Evolutionary conservation across 1,139 yeast genomes (phyloP).

Genomic region (Suhomyces chickasaworum): DNA sequence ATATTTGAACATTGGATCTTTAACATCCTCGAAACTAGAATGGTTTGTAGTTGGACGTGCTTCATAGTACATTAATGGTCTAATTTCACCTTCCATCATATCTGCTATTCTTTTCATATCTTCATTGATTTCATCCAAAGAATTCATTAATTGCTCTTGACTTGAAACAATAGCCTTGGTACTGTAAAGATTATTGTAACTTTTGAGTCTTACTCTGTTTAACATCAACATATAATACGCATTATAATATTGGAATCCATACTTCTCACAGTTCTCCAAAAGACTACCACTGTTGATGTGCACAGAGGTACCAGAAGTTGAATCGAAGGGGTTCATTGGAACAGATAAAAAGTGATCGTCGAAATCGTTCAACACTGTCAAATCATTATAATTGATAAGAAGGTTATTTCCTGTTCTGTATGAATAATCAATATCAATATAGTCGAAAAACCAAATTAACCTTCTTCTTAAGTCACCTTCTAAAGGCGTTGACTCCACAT

Average conservation of each 20-base stretch:
- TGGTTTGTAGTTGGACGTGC: background rate
- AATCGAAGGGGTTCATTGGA: conserved; percentile 12
- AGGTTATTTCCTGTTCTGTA: conserved; percentile 28
- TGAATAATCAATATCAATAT: conserved; percentile 24
- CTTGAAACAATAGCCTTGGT: conserved; percentile 14
- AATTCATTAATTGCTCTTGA: conserved; percentile 10
- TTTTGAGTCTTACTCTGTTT: conserved; percentile 23
- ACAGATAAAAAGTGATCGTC: conserved; percentile 15
- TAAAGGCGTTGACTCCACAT: conserved; percentile 8
- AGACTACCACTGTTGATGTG: conserved; percentile 6
- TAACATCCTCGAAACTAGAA: background rate
- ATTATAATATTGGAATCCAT: conserved; percentile 18
- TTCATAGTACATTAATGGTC: conserved; percentile 18
- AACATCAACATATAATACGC: conserved; percentile 21
- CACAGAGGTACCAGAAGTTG: background rate
- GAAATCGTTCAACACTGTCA: conserved; percentile 19
- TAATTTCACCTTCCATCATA: conserved; percentile 23
- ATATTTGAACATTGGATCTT: conserved; percentile 7
- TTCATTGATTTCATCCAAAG: conserved; percentile 17
- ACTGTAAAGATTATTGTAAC: conserved; percentile 22
- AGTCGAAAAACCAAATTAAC: conserved; percentile 28
- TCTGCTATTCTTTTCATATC: conserved; percentile 21
- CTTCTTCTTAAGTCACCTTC: conserved; percentile 19
- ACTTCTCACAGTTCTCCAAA: conserved; percentile 6
- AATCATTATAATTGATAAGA: conserved; percentile 19